phyloP scores from a whole-genome alignment of 805 yeast genomes.

The Kluyveromyces nonfermentans region DNA sequence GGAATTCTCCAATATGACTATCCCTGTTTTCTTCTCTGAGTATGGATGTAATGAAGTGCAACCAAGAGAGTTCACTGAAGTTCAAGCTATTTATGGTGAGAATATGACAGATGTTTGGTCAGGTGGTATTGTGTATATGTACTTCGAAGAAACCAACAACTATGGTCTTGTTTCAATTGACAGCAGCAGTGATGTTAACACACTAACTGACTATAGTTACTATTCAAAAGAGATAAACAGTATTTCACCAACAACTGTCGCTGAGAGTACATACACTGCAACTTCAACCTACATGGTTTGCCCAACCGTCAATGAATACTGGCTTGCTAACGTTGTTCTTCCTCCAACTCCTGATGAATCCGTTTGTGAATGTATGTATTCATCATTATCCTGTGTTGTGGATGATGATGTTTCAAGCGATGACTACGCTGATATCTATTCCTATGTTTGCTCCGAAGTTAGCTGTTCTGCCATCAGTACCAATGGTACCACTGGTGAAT shows the following conservation, averaged over 20 bases:
- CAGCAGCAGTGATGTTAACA: constrained; percentile 38
- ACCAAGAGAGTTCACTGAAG: constrained; percentile 70
- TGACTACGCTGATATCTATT: constrained; percentile 53
- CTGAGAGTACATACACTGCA: constrained; percentile 32
- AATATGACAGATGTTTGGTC: constrained; percentile 82
- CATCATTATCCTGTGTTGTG: constrained; percentile 52
- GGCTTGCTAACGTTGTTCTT: constrained; percentile 59
- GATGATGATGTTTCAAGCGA: constrained; percentile 40
- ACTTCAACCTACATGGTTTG: constrained; percentile 44
- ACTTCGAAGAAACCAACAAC: constrained; percentile 65
- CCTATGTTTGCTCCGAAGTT: constrained; percentile 45
- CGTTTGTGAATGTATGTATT: constrained; percentile 55
- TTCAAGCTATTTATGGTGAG: constrained; percentile 49
- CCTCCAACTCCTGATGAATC: constrained; percentile 72
- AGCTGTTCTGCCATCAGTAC: too few species aligned
- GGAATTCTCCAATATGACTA: constrained; percentile 53
- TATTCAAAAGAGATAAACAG: constrained; percentile 49
- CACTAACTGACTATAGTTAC: constrained; percentile 55
- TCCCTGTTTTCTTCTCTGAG: constrained; percentile 75
- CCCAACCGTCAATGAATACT: constrained; percentile 46
- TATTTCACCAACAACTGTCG: constrained; percentile 45
- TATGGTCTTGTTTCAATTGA: constrained; percentile 61
- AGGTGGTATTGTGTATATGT: constrained; percentile 85
- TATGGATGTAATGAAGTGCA: constrained; percentile 65
- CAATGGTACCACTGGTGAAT: constrained; percentile 57